phyloP scores from a whole-genome alignment of 1,139 yeast genomes.

The Dujonia santamariae region DNA sequence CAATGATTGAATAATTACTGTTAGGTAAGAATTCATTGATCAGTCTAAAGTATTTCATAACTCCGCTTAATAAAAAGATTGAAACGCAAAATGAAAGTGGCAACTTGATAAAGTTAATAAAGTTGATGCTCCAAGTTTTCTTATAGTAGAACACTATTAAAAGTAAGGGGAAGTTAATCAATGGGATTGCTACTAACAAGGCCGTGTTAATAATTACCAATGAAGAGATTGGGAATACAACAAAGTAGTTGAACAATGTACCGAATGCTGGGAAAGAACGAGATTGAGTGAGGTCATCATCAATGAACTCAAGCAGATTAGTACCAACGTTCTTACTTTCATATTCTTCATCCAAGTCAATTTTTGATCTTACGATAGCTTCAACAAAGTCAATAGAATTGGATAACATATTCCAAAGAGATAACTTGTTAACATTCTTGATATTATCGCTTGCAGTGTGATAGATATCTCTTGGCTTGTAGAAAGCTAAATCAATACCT shows the following conservation, averaged over 20 bases:
- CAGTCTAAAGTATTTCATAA: slow-evolving; percentile 18
- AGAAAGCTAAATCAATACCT: slow-evolving; percentile 71
- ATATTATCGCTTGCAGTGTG: slow-evolving; percentile 78
- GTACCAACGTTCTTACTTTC: background rate
- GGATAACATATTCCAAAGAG: slow-evolving; percentile 82
- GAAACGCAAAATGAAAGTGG: slow-evolving; percentile 55
- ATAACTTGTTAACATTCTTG: slow-evolving; percentile 55
- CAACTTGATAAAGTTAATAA: slow-evolving; percentile 43
- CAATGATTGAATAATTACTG: slow-evolving; percentile 40
- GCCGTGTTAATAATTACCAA: slow-evolving; percentile 48
- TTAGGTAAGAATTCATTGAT: slow-evolving; percentile 60
- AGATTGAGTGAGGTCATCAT: slow-evolving; percentile 6
- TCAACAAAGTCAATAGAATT: slow-evolving; percentile 59
- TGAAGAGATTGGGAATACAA: slow-evolving; percentile 48
- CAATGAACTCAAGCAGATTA: slow-evolving; percentile 14
- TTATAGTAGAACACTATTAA: slow-evolving; percentile 42
- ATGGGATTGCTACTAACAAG: slow-evolving; percentile 53
- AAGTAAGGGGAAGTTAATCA: slow-evolving; percentile 47
- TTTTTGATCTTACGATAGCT: slow-evolving; percentile 34
- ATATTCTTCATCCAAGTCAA: slow-evolving; percentile 33
- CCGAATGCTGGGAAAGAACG: slow-evolving; percentile 55
- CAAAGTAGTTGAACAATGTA: slow-evolving; percentile 59
- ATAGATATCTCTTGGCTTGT: slow-evolving; percentile 71
- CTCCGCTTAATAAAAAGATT: slow-evolving; percentile 29
- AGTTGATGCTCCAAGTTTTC: slow-evolving; percentile 48